Base-by-base conservation (phyloP, 83 land plant species). In the Isoetes engelmannii region DNA sequence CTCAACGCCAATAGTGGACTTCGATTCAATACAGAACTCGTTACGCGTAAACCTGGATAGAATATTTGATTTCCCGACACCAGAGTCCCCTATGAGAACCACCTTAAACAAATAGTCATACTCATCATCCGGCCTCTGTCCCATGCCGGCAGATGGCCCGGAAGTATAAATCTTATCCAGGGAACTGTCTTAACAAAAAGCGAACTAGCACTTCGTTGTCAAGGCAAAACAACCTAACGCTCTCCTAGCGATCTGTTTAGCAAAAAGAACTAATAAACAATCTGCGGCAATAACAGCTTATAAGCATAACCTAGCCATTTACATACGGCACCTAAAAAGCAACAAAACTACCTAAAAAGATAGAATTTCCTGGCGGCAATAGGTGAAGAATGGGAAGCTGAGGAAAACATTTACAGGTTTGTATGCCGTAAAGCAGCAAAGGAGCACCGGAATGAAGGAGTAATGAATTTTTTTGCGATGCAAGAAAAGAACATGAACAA, bases 101-200 rank as follows among this genome's bases (percentile, higher is more conserved):
- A 72, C 75, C 45, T 72, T 72, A 45, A 72, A 72, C 45, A 73
- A 73, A 64, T 73, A 73, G 57, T 73, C 75, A 15, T 67, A 72
- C 56, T 66, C 61, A 44, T 72, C 73, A 4, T 72, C 61, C 15
- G 75, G 69, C 47, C 69, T 63, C 45, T 51, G 72, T 47, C 72
- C 75, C 75, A 72, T 72, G 67, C 21, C 44, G 49, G n/a, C 10
- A 59, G 12, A 18, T 37, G 55, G 55, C 55, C 15, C 55, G 55
- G 15, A 12, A 17, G 13, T 12, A 12, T 51, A 17, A 12, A 12
- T 12, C 55, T 51, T 12, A 12, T 51, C 55, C 55, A 51, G 55
- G 17, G 3, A 51, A 1, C 55, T 12, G 17, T 51, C 55, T 3
- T 12, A 12, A 12, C 55, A 51, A 17, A 17, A 51, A 0, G 55